Percentiles rank a stretch among this genome's conserved stretches.
Conservation (phyloP, 148 eudicot species). For the Limonium bicolor region DNA sequence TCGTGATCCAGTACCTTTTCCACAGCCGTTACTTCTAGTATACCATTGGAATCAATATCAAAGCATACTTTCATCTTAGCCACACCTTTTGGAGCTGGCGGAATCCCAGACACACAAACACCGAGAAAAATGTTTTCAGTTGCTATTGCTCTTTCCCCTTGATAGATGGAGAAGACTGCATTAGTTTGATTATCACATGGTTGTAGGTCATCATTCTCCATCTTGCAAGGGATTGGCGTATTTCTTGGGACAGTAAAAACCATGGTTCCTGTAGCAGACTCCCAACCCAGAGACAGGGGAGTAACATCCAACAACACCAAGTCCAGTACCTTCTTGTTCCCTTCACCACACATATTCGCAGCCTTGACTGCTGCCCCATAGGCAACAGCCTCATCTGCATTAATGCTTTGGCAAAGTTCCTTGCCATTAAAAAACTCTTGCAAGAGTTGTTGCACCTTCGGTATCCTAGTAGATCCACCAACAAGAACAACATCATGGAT, state of each 20-base stretch:
- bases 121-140: neutral
- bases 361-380: constrained; percentile 2
- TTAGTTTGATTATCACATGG: neutral
- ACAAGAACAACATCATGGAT: constrained; percentile 2
- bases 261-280: neutral
- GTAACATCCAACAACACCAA: neutral
- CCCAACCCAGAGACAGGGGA: neutral
- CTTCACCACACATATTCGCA: neutral
- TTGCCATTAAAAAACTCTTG: neutral
- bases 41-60: neutral
- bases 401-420: constrained; percentile 1
- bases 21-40: neutral
- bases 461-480: constrained; percentile 1
- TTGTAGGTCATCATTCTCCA: neutral
- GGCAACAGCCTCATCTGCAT: constrained; percentile 1
- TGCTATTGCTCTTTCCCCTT: neutral
- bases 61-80: neutral
- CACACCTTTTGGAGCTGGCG: neutral
- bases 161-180: neutral
- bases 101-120: neutral
- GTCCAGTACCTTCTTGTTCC: neutral
- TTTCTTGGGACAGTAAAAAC: neutral
- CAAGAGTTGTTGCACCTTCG: neutral
- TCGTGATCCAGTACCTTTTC: neutral
- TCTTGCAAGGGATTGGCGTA: neutral